Evolutionary conservation across 176 grass and related monocot genomes (phyloP), one percentile per base, ranked within the genome.

Genomic region (Carex kokanica): DNA sequence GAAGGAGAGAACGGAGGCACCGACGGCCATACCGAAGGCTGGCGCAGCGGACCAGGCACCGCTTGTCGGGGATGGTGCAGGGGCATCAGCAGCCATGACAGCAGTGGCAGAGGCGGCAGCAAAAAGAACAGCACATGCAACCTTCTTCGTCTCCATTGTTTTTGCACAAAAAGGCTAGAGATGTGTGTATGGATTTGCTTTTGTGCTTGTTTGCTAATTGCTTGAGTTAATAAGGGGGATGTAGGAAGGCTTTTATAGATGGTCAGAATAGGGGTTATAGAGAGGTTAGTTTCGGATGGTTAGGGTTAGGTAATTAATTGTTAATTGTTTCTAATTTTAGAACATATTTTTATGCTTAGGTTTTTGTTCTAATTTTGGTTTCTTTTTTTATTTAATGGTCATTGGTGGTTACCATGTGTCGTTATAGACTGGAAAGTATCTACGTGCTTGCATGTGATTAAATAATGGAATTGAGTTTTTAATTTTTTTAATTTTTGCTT

Each of bases 91-190:
- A 20, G 95, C 90, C 49, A 97, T 60, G 64, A 88, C 90, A 29
- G 88, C 89, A 57, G 92, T 88, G 85, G 87, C 88, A 14, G 90
- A 88, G 85, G 91, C 86, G 64, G 87, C 82, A 21, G 85, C 92
- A 83, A 94, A 68, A 77, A 98, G 90, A 85, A 88, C 87, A 81
- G 84, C 90, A 88, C 92, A 98, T 85, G 88, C 90, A 78, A 98
- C 88, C 90, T 93, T 98, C 85, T 90, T 98, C 95, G 93, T 98
- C 95, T 94, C 92, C 92, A 94, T 78, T 72, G 18, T 71, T 64
- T 27, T 51, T 20, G 62, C 86, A 88, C 88, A 85, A 81, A 20
- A 90, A 90, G 84, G 79, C 69, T 62, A 78, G 83, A 60, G 21
- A 82, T 82, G 79, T 70, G 78, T 84, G 81, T 27, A 83, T 43